Percentiles rank a stretch among this genome's conserved stretches.
These are phyloP conservation scores for Cercospora beticola DNA, from an alignment of 2,329 filamentous ascomycete species.

Conservation along the genomic window DNA sequence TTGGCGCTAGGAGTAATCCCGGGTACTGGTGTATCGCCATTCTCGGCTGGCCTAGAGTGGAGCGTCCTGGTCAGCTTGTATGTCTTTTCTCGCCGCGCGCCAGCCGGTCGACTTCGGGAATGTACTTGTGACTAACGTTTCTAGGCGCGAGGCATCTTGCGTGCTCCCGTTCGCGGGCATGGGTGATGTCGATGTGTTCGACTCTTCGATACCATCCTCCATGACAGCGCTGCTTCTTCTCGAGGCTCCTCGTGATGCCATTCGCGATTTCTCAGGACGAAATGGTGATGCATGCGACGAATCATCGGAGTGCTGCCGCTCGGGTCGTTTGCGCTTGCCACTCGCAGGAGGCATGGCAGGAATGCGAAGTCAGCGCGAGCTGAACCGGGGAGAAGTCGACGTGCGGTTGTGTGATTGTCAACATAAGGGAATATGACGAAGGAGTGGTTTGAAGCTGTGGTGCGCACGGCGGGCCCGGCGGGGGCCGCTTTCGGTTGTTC, in stretches of 20 bases:
- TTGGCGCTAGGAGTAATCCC: constrained; percentile 17
- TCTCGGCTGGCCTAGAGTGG: constrained; percentile 16
- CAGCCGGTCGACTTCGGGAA: constrained; percentile 13
- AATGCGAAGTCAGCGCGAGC: background rate
- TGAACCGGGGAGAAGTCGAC: background rate
- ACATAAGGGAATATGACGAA: constrained; percentile 8
- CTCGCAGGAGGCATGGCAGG: constrained; percentile 34
- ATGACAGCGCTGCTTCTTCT: constrained; percentile 22
- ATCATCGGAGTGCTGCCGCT: constrained; percentile 47
- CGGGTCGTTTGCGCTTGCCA: constrained; percentile 57
- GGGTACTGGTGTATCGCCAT: constrained; percentile 18
- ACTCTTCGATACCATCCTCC: constrained; percentile 18
- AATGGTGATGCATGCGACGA: constrained; percentile 51
- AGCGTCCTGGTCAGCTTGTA: constrained; percentile 20
- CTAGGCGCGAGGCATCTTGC: constrained; percentile 12
- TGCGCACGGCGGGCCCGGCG: constrained; percentile 4
- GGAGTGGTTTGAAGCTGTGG: constrained; percentile 1
- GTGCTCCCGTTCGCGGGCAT: constrained; percentile 14
- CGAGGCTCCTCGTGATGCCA: constrained; percentile 51
- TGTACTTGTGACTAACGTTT: constrained; percentile 21
- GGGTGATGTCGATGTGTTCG: constrained; percentile 9
- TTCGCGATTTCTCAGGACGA: constrained; percentile 50
- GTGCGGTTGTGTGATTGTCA: background rate
- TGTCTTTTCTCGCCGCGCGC: constrained; percentile 15
- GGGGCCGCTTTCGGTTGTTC: constrained; percentile 5